These are phyloP conservation scores for Candida sp. DNA, from an alignment of 1,139 yeast species.

Conservation along the genomic window DNA sequence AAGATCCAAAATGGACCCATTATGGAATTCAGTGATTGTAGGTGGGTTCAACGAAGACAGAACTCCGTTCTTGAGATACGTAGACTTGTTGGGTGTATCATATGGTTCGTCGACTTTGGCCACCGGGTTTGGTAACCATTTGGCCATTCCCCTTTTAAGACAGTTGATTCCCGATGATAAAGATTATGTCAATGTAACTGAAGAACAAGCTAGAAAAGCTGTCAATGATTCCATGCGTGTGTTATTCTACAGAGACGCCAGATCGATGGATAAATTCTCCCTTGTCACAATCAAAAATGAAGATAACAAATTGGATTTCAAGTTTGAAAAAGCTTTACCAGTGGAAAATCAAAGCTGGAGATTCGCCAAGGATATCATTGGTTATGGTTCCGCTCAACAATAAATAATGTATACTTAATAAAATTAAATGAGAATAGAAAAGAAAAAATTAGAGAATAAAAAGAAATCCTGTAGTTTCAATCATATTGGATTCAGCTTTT, in stretches of 20 bases:
- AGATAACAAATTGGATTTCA: slow-evolving; percentile 30
- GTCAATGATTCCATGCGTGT: slow-evolving; percentile 91
- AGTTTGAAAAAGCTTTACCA: slow-evolving; percentile 60
- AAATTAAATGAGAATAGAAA: too few relatives aligned
- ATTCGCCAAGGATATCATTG: slow-evolving; percentile 84
- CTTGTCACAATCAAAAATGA: slow-evolving; percentile 73
- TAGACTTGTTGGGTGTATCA: slow-evolving; percentile 88
- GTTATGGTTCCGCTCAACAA: slow-evolving; percentile 71
- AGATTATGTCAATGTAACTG: slow-evolving; percentile 66
- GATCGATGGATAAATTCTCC: slow-evolving; percentile 83
- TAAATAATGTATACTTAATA: slow-evolving; percentile 7
- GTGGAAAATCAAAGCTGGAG: slow-evolving; percentile 86
- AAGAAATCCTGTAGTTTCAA: too few relatives aligned
- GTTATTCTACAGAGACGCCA: slow-evolving; percentile 92
- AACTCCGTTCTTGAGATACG: slow-evolving; percentile 75
- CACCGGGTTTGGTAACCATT: slow-evolving; percentile 95
- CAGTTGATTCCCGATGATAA: slow-evolving; percentile 76
- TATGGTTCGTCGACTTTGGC: slow-evolving; percentile 88
- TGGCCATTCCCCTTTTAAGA: slow-evolving; percentile 91
- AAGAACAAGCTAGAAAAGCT: slow-evolving; percentile 71
- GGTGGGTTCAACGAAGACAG: slow-evolving; percentile 78
- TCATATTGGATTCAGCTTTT: too few relatives aligned
- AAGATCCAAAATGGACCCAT: slow-evolving; percentile 90
- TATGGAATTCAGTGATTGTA: slow-evolving; percentile 93
- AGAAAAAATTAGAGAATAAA: too few relatives aligned